phyloP scores from a whole-genome alignment of 2,329 filamentous ascomycete species.

The Fonsecaea pugnacius region DNA sequence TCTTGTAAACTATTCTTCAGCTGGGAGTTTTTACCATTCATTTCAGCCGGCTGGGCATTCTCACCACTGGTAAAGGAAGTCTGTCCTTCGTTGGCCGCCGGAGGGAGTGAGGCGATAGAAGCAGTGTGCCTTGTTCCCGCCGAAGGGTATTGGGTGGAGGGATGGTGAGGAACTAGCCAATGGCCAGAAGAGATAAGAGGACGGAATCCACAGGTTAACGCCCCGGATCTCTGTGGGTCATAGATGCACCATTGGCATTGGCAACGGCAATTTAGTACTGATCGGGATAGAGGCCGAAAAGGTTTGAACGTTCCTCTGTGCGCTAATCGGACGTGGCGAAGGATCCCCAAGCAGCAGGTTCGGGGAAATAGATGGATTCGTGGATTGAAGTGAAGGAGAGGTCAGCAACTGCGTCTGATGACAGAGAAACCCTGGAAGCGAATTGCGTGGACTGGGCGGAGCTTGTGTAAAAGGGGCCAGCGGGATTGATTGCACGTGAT shows the following conservation, averaged over 20 bases:
- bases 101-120: background rate
- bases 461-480: background rate
- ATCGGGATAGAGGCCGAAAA: background rate
- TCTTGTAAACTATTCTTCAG: background rate
- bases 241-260: background rate
- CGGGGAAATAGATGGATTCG: background rate
- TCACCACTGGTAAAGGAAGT: background rate
- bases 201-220: background rate
- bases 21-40: slow-evolving; percentile 8
- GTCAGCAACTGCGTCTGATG: background rate
- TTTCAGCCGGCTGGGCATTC: slow-evolving; percentile 5
- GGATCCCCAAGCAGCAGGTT: background rate
- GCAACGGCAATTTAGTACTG: background rate
- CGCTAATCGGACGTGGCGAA: background rate
- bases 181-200: background rate
- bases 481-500: slow-evolving; percentile 6
- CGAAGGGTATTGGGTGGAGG: background rate
- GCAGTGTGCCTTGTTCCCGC: background rate
- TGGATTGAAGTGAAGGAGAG: background rate
- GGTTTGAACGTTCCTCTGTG: background rate
- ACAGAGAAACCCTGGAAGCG: background rate
- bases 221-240: background rate
- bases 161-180: background rate
- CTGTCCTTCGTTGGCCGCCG: background rate
- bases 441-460: background rate